Base-by-base conservation (phyloP, 371 early-diverging fungal species). In the Mortierella sp. region DNA sequence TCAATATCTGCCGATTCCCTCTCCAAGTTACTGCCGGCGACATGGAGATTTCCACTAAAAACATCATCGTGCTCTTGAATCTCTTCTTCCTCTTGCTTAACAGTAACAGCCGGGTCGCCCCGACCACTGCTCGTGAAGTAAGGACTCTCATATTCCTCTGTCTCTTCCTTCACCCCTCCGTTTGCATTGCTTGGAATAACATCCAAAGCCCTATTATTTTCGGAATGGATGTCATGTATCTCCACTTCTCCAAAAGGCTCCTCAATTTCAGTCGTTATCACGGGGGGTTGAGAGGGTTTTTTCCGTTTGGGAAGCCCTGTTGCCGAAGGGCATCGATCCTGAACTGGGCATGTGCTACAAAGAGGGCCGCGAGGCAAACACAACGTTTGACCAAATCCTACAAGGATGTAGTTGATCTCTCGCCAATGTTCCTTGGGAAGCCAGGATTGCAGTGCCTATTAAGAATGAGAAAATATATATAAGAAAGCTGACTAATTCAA, bases 351-450 rank as follows among this genome's bases (percentile, higher is more conserved):
- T 45, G 85, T 84, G 22, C 68, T 77, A 83, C 99, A 99, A 23
- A 77, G 86, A 0, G 99, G 99, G 1, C 88, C 89, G 12, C 90
- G 85, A 0, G 94, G 94, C 15, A 86, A 75, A 76, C 99, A 99
- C 34, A 93, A 79, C 0, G 89, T 91, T 82, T 99, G 99, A 4
- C 99, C 99, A 83, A 95, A 96, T 0, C 99, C 99, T 19, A 99
- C 99, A 19, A 99, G 75, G 40, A 97, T 75, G 12, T 90, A 90
- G 80, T 99, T 99, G 77, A 99, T 91, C 53, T 91, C 90, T 47
- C 85, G 85, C 99, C 99, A 99, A 64, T 93, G 90, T 55, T 92
- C 89, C 63, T 88, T 83, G 5, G 97, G 97, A 47, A 98, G 83
- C 96, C 96, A 96, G 10, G 87, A 85, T 83, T 98, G 91, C 34